A percentile compares a stretch with the other conserved stretches of the same genome.
Evolutionary conservation across 1,284 basidiomycete genomes (phyloP).

Genomic region (Exobasidium rhododendri): DNA sequence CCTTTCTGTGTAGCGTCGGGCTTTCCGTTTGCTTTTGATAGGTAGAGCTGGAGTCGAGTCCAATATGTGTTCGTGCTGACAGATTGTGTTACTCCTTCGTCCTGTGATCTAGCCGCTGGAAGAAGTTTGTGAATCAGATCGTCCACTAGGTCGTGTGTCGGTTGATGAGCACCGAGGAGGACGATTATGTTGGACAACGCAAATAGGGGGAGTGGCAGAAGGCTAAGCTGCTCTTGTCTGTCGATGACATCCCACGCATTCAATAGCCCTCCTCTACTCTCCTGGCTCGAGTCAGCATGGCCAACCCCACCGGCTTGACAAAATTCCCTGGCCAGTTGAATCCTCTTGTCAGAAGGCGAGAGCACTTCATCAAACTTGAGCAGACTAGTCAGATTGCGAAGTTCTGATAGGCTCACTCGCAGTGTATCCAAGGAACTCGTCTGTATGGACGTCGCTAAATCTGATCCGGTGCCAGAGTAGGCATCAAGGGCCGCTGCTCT

Average conservation of each 20-base stretch:
- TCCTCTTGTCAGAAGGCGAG: neutral
- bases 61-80: slow-evolving; percentile 22
- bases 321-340: neutral
- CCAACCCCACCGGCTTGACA: neutral
- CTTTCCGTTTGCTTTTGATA: slow-evolving; percentile 23
- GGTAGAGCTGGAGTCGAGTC: slow-evolving; percentile 29
- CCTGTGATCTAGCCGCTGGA: slow-evolving; percentile 15
- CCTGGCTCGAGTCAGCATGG: neutral
- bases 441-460: slow-evolving; percentile 1
- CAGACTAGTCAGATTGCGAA: neutral
- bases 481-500: neutral
- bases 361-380: neutral
- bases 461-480: slow-evolving; percentile 3
- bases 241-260: slow-evolving; percentile 26
- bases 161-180: slow-evolving; percentile 43
- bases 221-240: slow-evolving; percentile 18
- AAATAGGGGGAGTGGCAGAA: slow-evolving; percentile 39
- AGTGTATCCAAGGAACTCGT: slow-evolving; percentile 10
- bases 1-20: slow-evolving; percentile 14
- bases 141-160: slow-evolving; percentile 39
- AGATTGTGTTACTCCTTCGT: slow-evolving; percentile 14
- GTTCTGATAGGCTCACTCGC: neutral
- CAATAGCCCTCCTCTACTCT: slow-evolving; percentile 10
- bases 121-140: slow-evolving; percentile 35
- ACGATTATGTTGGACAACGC: slow-evolving; percentile 42